These are phyloP conservation scores for Diaporthe australafricana DNA, from an alignment of 2,329 filamentous ascomycete genomes.

Conservation along the genomic window DNA sequence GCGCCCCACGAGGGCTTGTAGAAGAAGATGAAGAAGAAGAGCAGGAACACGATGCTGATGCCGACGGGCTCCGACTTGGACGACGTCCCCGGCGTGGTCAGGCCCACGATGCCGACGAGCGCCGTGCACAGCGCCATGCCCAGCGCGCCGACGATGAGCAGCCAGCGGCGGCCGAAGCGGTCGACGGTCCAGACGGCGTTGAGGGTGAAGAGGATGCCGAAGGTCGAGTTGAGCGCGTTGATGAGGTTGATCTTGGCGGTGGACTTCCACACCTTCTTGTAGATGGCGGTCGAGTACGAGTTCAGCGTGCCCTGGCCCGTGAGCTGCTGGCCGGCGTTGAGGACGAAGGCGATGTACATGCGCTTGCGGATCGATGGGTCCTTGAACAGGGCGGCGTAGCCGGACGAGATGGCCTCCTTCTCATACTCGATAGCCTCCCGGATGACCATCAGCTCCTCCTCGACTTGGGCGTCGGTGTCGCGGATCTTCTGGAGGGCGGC, in stretches of 20 bases:
- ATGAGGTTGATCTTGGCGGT: slow-evolving; percentile 74
- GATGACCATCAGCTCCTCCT: slow-evolving; percentile 74
- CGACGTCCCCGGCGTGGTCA: slow-evolving; percentile 62
- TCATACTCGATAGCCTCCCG: slow-evolving; percentile 78
- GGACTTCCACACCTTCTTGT: slow-evolving; percentile 75
- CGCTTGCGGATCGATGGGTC: slow-evolving; percentile 76
- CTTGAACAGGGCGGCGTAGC: slow-evolving; percentile 76
- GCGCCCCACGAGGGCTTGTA: slow-evolving; percentile 76
- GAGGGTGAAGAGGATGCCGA: slow-evolving; percentile 78
- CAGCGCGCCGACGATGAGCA: slow-evolving; percentile 75
- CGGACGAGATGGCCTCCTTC: slow-evolving; percentile 73
- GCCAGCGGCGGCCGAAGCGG: slow-evolving; percentile 76
- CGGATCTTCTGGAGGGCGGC: slow-evolving; percentile 69
- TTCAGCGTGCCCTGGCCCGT: slow-evolving; percentile 80
- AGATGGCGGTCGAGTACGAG: slow-evolving; percentile 79
- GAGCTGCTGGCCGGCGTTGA: slow-evolving; percentile 79
- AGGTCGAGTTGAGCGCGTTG: slow-evolving; percentile 80
- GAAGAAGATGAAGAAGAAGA: slow-evolving; percentile 73
- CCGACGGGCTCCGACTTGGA: slow-evolving; percentile 68
- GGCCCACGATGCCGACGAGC: slow-evolving; percentile 61
- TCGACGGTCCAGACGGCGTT: slow-evolving; percentile 81
- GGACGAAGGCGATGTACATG: slow-evolving; percentile 71
- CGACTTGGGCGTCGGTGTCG: slow-evolving; percentile 73
- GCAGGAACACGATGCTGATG: slow-evolving; percentile 72
- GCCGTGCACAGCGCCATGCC: slow-evolving; percentile 80